phyloP scores from a whole-genome alignment of 352 stramenopile genomes.

The Phytophthora podocarpi region DNA sequence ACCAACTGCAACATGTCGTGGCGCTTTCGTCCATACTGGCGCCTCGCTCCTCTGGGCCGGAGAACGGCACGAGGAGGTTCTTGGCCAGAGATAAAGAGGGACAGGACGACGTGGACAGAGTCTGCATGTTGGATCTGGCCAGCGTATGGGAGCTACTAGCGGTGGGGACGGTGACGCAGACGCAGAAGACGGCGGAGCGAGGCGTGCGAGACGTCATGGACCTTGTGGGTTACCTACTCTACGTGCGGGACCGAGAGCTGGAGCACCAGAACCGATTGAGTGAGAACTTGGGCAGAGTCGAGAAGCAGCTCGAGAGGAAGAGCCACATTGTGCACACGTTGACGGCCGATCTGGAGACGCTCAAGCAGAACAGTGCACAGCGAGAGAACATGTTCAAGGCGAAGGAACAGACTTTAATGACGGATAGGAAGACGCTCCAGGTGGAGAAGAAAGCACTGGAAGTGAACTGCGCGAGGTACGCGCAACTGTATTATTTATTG shows the following conservation, averaged over 20 bases:
- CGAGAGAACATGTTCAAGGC: constrained; percentile 69
- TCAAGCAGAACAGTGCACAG: constrained; percentile 55
- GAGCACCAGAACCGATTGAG: constrained; percentile 53
- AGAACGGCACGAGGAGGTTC: constrained; percentile 26
- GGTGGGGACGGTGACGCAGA: constrained; percentile 1
- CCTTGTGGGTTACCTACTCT: constrained; percentile 72
- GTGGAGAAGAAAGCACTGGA: constrained; percentile 74
- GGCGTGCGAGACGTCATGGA: constrained; percentile 65
- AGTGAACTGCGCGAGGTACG: constrained; percentile 62
- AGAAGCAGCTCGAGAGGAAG: constrained; percentile 66
- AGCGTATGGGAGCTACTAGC: constrained; percentile 31
- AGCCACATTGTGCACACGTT: constrained; percentile 52
- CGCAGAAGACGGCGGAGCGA: constrained; percentile 38
- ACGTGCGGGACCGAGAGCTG: constrained; percentile 57
- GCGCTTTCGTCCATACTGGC: constrained; percentile 29
- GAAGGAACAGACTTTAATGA: constrained; percentile 55
- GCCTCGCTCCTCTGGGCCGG: not conserved
- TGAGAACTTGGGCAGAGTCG: constrained; percentile 43
- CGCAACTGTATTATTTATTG: not conserved
- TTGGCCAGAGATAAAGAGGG: constrained; percentile 6
- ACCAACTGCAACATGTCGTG: constrained; percentile 64
- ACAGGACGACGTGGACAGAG: constrained; percentile 31
- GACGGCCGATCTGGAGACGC: constrained; percentile 48
- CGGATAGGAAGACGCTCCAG: constrained; percentile 57
- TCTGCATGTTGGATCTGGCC: constrained; percentile 33